Conservation (phyloP, 257 asterid species). For the Rauvolfia tetraphylla region DNA sequence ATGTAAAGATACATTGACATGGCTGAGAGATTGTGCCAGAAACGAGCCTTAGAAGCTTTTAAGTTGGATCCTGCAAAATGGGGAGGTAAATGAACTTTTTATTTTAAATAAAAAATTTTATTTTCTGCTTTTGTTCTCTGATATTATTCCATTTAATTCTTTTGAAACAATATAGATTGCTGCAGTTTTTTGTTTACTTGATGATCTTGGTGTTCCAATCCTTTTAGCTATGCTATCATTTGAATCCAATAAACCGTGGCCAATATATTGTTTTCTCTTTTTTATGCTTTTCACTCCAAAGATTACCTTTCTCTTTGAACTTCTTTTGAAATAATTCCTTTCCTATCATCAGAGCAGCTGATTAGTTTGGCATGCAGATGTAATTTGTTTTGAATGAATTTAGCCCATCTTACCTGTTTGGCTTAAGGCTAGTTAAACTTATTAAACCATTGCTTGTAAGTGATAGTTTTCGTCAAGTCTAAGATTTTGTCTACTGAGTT, state of each 20-base stretch:
- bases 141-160: too few species aligned
- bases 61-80: constrained; percentile 80
- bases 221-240: neutral
- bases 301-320: neutral
- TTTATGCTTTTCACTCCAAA: neutral
- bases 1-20: constrained; percentile 83
- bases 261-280: neutral
- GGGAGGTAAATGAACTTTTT: constrained; percentile 64
- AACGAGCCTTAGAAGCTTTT: constrained; percentile 87
- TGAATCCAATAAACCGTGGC: neutral
- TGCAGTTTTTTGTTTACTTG: neutral
- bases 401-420: neutral
- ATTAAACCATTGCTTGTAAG: neutral
- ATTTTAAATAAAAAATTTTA: neutral
- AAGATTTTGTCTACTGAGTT: neutral
- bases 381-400: neutral
- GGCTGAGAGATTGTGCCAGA: constrained; percentile 95
- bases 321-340: neutral
- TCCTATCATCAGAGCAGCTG: neutral
- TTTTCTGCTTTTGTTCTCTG: neutral
- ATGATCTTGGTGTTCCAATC: neutral
- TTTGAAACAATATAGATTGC: neutral
- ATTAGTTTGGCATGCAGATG: neutral
- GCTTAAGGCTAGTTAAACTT: neutral
- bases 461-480: neutral